Evolutionary conservation across 176 grass and related monocot genomes (phyloP), one percentile per base, ranked within the genome.

Genomic region (Triticum turgidum): DNA sequence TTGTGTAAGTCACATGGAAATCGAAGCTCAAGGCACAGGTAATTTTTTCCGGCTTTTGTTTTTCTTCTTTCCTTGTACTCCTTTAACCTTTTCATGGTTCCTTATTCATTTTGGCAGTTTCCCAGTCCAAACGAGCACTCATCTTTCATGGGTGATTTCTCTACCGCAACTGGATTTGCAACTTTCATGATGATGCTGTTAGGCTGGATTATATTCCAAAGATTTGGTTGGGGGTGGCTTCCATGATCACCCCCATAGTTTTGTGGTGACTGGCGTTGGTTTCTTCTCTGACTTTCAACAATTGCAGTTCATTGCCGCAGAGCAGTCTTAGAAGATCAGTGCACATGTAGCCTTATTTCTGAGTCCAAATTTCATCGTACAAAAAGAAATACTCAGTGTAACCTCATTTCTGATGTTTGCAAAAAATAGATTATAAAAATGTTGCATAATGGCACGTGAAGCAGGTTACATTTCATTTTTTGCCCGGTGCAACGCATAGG

Each of bases 11-110:
- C 64, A 97, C 92, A 39, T 97, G 95, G 92, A 97, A 97, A 91
- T 97, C 92, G 78, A 97, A 97, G 77, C 95, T 97, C 62, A 97
- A 97, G 86, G 92, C 95, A 61, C 95, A 94, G 90, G 95, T 97
- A 87, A 66, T 47, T 39, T 80, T 82, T 79, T 38, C 79, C 17
- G 70, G 18, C 79, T 69, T 87, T 2, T 78, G 7, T 80, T 65
- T 33, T 33, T 84, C 69, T 73, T 44, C 37, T 81, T 68, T 70
- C 58, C 30, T 29, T 3, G 51, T 70, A 3, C 33, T 61, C 11
- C 20, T 29, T 21, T 17, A 52, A 69, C 61, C 1, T 47, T 81
- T 54, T 59, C 15, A 68, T n/a, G 15, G 3, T 42, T 86, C 86
- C 35, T 25, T 78, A 79, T 82, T 84, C 65, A 69, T 49, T 33